Evolutionary conservation across 208 protist genomes (phyloP).

Genomic region (Leptomonas seymouri): DNA sequence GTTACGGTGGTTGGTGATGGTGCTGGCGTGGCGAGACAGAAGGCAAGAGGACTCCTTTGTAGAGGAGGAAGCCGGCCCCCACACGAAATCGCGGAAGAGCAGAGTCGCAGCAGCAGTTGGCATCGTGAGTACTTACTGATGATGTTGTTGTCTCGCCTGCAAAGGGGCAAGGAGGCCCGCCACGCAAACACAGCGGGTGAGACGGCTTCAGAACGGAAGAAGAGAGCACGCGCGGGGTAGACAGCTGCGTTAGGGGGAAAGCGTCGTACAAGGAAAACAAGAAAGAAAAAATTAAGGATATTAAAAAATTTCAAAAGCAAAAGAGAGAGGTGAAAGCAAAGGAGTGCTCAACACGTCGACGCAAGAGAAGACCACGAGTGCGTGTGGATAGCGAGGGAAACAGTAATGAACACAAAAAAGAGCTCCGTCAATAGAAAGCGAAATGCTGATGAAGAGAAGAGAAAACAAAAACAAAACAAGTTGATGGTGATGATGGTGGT

Average conservation of each 20-base stretch:
- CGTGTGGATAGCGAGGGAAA: no score
- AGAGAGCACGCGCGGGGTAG: background rate
- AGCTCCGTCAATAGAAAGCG: no score
- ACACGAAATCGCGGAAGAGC: slow-evolving; percentile 36
- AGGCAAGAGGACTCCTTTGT: slow-evolving; percentile 36
- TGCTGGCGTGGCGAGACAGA: slow-evolving; percentile 52
- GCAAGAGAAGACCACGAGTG: no score
- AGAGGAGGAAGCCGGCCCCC: slow-evolving; percentile 25
- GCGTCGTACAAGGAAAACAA: background rate
- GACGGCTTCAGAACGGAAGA: background rate
- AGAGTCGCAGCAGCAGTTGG: slow-evolving; percentile 70
- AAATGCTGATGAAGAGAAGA: no score
- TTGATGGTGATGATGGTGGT: no score
- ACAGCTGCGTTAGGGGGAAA: background rate
- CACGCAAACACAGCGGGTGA: background rate
- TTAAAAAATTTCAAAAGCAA: no score
- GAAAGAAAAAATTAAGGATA: slow-evolving; percentile 4
- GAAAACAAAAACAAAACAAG: no score
- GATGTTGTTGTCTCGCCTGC: background rate
- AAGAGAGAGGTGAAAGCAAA: no score
- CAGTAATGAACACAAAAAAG: no score
- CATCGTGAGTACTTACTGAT: background rate
- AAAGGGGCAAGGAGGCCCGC: background rate
- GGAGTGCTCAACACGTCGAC: no score
- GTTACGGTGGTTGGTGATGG: slow-evolving; percentile 45